A percentile compares a stretch with the other conserved stretches of the same genome.
Conservation (phyloP, 176 grass and related monocot species). For the Eragrostis curvula region DNA sequence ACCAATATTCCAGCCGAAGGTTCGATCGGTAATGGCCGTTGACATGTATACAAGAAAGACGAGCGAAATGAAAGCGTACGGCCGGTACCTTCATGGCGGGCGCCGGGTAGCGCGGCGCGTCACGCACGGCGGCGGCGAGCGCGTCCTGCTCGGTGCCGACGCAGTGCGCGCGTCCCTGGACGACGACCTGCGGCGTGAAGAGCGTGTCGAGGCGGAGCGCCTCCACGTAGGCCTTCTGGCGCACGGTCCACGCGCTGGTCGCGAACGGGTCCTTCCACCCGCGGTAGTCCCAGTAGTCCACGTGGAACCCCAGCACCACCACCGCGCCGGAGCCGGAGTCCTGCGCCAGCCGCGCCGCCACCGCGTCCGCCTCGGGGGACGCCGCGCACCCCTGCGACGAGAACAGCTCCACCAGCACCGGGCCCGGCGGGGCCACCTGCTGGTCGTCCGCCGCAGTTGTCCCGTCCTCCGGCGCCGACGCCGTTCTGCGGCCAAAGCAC, state of each 20-base stretch:
- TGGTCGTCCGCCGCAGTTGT: not conserved
- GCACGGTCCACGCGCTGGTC: conserved; percentile 82
- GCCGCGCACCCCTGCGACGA: conserved; percentile 78
- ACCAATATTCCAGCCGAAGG: not conserved
- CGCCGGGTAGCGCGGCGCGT: conserved; percentile 61
- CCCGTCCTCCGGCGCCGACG: conserved; percentile 41
- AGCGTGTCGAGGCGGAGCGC: conserved; percentile 86
- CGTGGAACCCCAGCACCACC: conserved; percentile 86
- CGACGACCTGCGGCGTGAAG: conserved; percentile 87
- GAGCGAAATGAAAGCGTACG: not conserved
- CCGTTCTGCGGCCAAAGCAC: conserved; percentile 63
- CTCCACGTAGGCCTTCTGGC: conserved; percentile 96
- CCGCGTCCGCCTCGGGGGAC: conserved; percentile 76
- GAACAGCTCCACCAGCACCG: conserved; percentile 95
- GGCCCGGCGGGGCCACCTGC: conserved; percentile 29
- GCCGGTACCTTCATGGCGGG: conserved; percentile 76
- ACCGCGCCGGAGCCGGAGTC: conserved; percentile 39
- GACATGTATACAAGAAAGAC: not conserved
- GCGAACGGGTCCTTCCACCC: conserved; percentile 95
- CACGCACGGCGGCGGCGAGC: conserved; percentile 52
- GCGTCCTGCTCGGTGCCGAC: conserved; percentile 78
- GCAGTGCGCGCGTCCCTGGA: conserved; percentile 80
- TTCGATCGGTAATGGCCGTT: not conserved
- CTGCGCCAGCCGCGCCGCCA: conserved; percentile 61
- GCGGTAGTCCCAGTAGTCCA: conserved; percentile 94